These are phyloP conservation scores for Trichocomaceae sp. DNA, from an alignment of 2,329 filamentous ascomycete species.

Conservation along the genomic window DNA sequence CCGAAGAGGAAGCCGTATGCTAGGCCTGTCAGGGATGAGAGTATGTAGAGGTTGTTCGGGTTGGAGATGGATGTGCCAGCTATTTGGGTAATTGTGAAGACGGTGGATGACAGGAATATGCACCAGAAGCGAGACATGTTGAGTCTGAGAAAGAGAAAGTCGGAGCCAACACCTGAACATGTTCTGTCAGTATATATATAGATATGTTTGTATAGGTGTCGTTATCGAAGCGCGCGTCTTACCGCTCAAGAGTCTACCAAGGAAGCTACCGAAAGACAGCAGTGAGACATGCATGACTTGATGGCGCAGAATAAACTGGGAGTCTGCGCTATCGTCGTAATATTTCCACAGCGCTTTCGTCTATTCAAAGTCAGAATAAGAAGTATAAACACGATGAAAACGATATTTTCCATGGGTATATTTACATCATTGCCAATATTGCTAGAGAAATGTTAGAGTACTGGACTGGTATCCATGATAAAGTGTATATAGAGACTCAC, in stretches of 20 bases:
- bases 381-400: slow-evolving; percentile 1
- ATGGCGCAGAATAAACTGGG: slow-evolving; percentile 68
- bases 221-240: slow-evolving; percentile 26
- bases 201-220: not conserved
- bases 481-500: slow-evolving; percentile 46
- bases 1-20: slow-evolving; percentile 93
- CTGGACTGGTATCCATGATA: not conserved
- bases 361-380: slow-evolving; percentile 21
- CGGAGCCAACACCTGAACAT: slow-evolving; percentile 69
- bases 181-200: not conserved
- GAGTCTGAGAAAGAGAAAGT: slow-evolving; percentile 76
- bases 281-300: slow-evolving; percentile 93
- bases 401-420: slow-evolving; percentile 2
- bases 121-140: slow-evolving; percentile 86
- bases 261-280: slow-evolving; percentile 80
- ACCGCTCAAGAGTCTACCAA: slow-evolving; percentile 73
- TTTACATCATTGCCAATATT: slow-evolving; percentile 85
- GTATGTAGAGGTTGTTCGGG: slow-evolving; percentile 66
- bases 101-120: slow-evolving; percentile 64
- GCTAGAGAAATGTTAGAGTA: slow-evolving; percentile 41
- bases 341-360: slow-evolving; percentile 78
- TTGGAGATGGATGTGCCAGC: slow-evolving; percentile 68
- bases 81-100: slow-evolving; percentile 76
- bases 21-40: slow-evolving; percentile 78
- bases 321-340: slow-evolving; percentile 65